Percentiles rank a stretch among this genome's conserved stretches.
These are phyloP conservation scores for Porodaedalea pini DNA, from an alignment of 1,284 basidiomycete species.

Conservation along the genomic window DNA sequence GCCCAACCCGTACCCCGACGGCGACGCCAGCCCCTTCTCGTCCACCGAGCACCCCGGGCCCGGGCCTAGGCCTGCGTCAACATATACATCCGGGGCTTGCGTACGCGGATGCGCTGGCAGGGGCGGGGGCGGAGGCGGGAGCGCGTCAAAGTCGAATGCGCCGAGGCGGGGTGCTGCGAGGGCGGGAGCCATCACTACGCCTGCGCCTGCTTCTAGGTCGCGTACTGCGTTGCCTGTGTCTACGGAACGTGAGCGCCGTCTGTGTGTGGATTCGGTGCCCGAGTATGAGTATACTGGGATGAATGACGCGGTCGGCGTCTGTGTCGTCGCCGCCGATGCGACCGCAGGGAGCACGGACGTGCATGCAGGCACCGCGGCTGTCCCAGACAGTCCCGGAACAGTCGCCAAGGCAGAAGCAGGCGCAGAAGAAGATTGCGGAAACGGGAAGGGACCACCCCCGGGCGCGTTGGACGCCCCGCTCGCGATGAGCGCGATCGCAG, in stretches of 20 bases:
- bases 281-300: slow-evolving; percentile 14
- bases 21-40: background rate
- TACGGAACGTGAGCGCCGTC: background rate
- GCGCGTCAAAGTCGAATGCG: slow-evolving; percentile 58
- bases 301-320: slow-evolving; percentile 11
- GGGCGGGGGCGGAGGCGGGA: slow-evolving; percentile 29
- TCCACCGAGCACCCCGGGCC: background rate
- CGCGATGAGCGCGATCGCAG: slow-evolving; percentile 12
- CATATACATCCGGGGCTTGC: background rate
- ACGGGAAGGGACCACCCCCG: background rate
- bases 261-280: background rate
- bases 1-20: background rate
- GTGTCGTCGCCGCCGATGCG: background rate
- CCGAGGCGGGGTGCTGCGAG: background rate
- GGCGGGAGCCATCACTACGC: background rate
- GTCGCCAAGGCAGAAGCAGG: background rate
- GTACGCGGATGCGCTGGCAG: background rate
- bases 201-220: background rate
- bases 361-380: background rate
- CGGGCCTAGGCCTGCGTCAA: background rate
- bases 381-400: background rate
- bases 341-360: no score
- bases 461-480: background rate
- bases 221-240: background rate
- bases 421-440: background rate